Conservation (phyloP, 768 basidiomycete species). For the Boletus tomentosulus region DNA sequence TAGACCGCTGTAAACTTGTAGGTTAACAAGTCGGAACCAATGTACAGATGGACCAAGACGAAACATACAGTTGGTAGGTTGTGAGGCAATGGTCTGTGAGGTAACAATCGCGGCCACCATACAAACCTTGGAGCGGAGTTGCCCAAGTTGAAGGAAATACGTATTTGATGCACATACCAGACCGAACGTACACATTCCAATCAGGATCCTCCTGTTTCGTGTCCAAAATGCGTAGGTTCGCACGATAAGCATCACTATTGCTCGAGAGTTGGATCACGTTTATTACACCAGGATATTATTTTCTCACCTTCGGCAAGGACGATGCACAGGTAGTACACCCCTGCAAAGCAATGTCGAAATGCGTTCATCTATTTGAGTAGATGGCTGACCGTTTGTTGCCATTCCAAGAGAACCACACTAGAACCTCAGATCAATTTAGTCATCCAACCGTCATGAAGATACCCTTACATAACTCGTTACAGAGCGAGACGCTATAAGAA, state of each 20-base stretch:
- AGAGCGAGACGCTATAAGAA: conserved; percentile 6
- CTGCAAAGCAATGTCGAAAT: conserved; percentile 1
- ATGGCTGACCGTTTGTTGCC: conserved; percentile 4
- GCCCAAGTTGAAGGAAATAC: background rate
- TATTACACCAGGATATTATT: background rate
- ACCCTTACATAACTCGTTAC: conserved; percentile 5
- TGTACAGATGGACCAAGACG: background rate
- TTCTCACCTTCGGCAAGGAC: conserved; percentile 17
- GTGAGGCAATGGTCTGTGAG: conserved; percentile 5
- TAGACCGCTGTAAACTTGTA: conserved; percentile 4
- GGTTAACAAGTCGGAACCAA: background rate
- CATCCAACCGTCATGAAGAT: background rate
- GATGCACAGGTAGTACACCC: conserved; percentile 12
- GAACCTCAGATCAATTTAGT: background rate
- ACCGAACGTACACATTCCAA: conserved; percentile 12
- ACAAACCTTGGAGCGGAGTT: conserved; percentile 3
- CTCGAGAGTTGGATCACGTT: background rate
- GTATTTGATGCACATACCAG: background rate
- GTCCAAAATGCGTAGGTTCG: conserved; percentile 20
- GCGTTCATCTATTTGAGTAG: background rate
- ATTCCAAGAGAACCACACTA: conserved; percentile 13
- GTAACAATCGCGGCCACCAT: conserved; percentile 1
- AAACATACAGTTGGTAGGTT: conserved; percentile 3
- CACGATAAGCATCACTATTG: conserved; percentile 15
- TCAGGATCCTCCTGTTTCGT: conserved; percentile 13